Evolutionary conservation across 2,329 filamentous ascomycete species (phyloP).

Genomic region (Chlorencoelia australis): DNA sequence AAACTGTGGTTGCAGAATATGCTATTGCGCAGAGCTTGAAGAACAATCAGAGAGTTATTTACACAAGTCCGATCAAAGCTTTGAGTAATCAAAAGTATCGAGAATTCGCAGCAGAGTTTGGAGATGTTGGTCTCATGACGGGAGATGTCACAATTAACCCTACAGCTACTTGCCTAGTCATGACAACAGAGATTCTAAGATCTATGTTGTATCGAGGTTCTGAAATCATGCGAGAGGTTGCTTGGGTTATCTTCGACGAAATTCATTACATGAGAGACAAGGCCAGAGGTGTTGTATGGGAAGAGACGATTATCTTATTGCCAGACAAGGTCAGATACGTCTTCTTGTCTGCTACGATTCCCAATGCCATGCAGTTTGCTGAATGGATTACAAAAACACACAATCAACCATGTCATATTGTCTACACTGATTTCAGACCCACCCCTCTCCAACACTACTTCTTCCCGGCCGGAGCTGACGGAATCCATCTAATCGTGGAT

Average conservation of each 20-base stretch:
- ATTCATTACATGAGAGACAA: conserved; percentile 98
- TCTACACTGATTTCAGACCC: conserved; percentile 96
- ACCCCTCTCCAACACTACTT: conserved; percentile 97
- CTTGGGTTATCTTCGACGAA: conserved; percentile 97
- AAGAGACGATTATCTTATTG: conserved; percentile 95
- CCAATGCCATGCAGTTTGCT: conserved; percentile 97
- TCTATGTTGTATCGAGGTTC: conserved; percentile 98
- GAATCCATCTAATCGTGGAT: conserved; percentile 89
- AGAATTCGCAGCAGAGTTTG: conserved; percentile 92
- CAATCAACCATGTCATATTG: conserved; percentile 93
- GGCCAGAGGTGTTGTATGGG: conserved; percentile 91
- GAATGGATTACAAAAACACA: conserved; percentile 99
- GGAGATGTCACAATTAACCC: conserved; percentile 99
- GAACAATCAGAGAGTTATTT: conserved; percentile 96
- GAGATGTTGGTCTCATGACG: conserved; percentile 95
- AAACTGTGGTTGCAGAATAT: conserved; percentile 97
- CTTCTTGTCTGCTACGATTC: conserved; percentile 95
- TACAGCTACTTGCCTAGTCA: conserved; percentile 92
- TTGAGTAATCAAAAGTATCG: conserved; percentile 98
- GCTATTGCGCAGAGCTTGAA: conserved; percentile 95
- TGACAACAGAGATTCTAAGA: conserved; percentile 98
- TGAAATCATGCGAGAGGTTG: conserved; percentile 98
- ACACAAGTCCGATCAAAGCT: conserved; percentile 98
- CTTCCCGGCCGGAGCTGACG: conserved; percentile 84
- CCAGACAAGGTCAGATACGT: conserved; percentile 99